Percentiles rank a stretch among this genome's conserved stretches.
Evolutionary conservation across 2,329 filamentous ascomycete species (phyloP).

Genomic region (Diplodia intermedia): DNA sequence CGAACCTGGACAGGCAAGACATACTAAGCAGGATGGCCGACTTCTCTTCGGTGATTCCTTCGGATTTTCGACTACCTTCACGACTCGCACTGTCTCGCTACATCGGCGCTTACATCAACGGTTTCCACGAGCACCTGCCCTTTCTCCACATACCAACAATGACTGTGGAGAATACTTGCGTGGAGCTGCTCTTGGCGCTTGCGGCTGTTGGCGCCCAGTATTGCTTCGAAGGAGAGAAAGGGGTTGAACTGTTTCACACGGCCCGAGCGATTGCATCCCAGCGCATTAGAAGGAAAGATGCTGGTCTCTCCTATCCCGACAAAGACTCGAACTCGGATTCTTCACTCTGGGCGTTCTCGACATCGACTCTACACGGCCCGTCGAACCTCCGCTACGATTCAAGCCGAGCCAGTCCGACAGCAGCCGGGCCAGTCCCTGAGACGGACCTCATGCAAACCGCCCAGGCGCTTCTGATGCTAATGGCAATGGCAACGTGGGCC

Average conservation of each 20-base stretch:
- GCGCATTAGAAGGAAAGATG: slow-evolving; percentile 59
- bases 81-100: slow-evolving; percentile 73
- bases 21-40: slow-evolving; percentile 67
- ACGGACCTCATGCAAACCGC: slow-evolving; percentile 65
- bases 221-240: slow-evolving; percentile 59
- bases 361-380: not conserved
- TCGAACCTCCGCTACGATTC: slow-evolving; percentile 33
- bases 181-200: slow-evolving; percentile 72
- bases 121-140: slow-evolving; percentile 67
- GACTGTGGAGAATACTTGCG: slow-evolving; percentile 67
- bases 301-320: slow-evolving; percentile 48
- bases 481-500: slow-evolving; percentile 66
- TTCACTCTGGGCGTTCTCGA: not conserved
- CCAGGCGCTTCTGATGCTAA: slow-evolving; percentile 68
- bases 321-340: slow-evolving; percentile 38
- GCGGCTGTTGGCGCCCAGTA: slow-evolving; percentile 73
- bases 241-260: slow-evolving; percentile 64
- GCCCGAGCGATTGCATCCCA: slow-evolving; percentile 62
- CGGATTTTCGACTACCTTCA: slow-evolving; percentile 71
- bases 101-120: slow-evolving; percentile 72
- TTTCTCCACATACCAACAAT: slow-evolving; percentile 74
- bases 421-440: slow-evolving; percentile 33
- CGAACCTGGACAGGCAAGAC: slow-evolving; percentile 44
- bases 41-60: slow-evolving; percentile 66
- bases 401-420: slow-evolving; percentile 38